These are phyloP conservation scores for Cytospora piceicola DNA, from an alignment of 2,329 filamentous ascomycete species.

Conservation along the genomic window DNA sequence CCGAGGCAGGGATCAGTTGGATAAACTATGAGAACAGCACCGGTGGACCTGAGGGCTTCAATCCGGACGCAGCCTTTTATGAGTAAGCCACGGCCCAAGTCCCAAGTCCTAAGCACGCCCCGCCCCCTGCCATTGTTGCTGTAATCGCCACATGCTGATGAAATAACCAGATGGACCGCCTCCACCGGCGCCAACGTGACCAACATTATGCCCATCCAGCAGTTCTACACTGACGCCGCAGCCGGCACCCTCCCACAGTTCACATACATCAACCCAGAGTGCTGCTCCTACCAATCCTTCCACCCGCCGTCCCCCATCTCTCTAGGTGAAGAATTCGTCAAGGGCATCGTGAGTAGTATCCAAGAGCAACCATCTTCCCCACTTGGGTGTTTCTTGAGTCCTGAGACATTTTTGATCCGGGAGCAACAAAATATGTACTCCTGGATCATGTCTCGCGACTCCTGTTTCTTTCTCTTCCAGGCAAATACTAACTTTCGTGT, in stretches of 20 bases:
- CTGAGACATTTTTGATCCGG: no score
- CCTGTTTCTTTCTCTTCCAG: no score
- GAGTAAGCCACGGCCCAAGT: conserved; percentile 19
- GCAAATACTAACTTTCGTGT: no score
- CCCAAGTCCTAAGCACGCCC: background rate
- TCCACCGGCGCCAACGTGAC: conserved; percentile 12
- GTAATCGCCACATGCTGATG: background rate
- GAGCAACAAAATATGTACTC: no score
- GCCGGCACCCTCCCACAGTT: conserved; percentile 49
- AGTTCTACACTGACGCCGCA: conserved; percentile 50
- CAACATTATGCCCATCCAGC: conserved; percentile 38
- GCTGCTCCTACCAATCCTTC: conserved; percentile 51
- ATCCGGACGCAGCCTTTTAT: conserved; percentile 49
- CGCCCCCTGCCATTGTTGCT: background rate
- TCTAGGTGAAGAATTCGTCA: conserved; percentile 49
- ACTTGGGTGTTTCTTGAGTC: no score
- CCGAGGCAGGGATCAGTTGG: conserved; percentile 47
- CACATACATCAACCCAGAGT: conserved; percentile 54
- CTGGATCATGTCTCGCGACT: no score
- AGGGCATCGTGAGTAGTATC: no score
- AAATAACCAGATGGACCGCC: conserved; percentile 36
- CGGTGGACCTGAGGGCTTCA: conserved; percentile 35
- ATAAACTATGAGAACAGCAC: conserved; percentile 51
- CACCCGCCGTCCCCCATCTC: conserved; percentile 50
- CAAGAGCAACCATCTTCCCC: no score